Base-by-base conservation (phyloP, 108 stramenopile species). In the Schizochytrium sp. region DNA sequence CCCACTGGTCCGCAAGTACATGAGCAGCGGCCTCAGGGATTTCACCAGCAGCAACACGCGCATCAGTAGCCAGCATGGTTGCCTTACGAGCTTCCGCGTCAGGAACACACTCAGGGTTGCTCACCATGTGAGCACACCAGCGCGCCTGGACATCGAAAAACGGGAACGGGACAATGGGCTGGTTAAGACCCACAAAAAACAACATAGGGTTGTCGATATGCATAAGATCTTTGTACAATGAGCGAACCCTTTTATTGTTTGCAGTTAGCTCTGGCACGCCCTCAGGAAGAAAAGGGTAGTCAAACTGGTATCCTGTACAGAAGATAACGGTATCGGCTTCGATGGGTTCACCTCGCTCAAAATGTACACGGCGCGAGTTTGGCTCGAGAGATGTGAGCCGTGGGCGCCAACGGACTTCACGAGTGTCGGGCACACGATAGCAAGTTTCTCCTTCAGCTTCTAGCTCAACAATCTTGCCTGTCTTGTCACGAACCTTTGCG, bases 111-210 rank as follows among this genome's bases (percentile, higher is more conserved):
- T 83, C 76, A 17, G 45, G 76, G 55, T 83, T 47, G 15, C n/a
- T 49, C 38, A 83, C 28, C 76, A 83, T 83, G 76, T 49, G 15
- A 10, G 76, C 76, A 53, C 49, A n/a, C 76, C 76, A 83, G 15
- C 53, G 50, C 17, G 76, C 5, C 76, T 83, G 76, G 38, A 83
- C 40, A n/a, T 83, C 76, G 28, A 83, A 83, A 83, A 83, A 83
- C 15, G 76, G 76, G 28, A 83, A 83, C 10, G 76, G 76, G 15
- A 83, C 76, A 53, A 83, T 83, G 5, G 76, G 76, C 76, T 83
- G 76, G 3, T 83, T 83, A 0, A 83, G 53, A 17, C 76, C 76
- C n/a, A 55, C 76, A 28, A 83, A 55, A 40, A 83, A 83, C n/a
- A 83, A 53, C 50, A 19, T 7, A n/a, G 76, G 76, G 28, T 19